Conservation (phyloP, 352 stramenopile genomes). For the Pythium aquatile region DNA sequence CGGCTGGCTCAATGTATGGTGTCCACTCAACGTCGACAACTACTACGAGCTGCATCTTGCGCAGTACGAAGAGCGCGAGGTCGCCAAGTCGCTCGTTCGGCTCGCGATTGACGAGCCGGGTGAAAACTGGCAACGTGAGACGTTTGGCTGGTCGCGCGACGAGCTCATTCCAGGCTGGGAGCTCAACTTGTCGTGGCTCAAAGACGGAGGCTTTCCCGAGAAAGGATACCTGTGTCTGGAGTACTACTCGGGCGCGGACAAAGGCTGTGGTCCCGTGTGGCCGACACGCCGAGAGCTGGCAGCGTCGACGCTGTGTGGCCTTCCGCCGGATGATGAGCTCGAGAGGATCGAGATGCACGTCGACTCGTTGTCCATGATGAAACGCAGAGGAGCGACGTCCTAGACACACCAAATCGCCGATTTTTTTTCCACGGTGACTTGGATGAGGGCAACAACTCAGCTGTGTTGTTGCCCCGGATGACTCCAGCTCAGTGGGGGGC, state of each 20-base stretch:
- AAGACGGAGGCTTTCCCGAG: constrained; percentile 73
- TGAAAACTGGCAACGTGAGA: constrained; percentile 80
- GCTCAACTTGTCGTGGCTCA: constrained; percentile 79
- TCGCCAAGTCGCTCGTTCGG: constrained; percentile 68
- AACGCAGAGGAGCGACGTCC: background rate
- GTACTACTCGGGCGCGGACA: constrained; percentile 78
- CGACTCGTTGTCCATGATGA: constrained; percentile 53
- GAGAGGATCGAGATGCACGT: constrained; percentile 51
- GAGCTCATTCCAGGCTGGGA: constrained; percentile 80
- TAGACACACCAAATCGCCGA: background rate
- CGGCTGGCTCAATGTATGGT: constrained; percentile 75
- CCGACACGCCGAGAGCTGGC: constrained; percentile 58
- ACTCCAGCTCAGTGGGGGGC: too few species aligned
- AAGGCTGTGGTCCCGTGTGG: constrained; percentile 70
- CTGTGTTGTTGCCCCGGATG: too few species aligned
- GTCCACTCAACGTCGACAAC: constrained; percentile 62
- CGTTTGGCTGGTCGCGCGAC: constrained; percentile 74
- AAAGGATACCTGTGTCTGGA: constrained; percentile 73
- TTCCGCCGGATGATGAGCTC: constrained; percentile 42
- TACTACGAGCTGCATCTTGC: constrained; percentile 75
- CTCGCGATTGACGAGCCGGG: constrained; percentile 79
- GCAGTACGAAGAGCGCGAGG: constrained; percentile 71
- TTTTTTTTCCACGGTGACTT: too few species aligned
- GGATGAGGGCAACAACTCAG: too few species aligned
- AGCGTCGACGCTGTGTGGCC: constrained; percentile 43